Conservation (phyloP, 225 moss, liverwort and hornwort species). For the Straminergon stramineum region DNA sequence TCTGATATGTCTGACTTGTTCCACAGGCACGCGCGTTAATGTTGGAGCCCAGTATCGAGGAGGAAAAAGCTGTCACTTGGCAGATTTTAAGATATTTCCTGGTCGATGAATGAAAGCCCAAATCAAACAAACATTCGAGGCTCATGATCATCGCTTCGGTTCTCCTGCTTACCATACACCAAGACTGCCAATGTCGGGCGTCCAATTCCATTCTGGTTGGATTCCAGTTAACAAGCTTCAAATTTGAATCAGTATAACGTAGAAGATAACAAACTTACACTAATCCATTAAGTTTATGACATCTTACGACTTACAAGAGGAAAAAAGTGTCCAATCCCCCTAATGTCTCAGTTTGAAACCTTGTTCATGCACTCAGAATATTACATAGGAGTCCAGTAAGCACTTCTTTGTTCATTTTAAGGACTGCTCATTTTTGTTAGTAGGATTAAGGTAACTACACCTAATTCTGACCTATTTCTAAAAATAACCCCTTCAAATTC, state of each 20-base stretch:
- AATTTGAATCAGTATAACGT: not conserved
- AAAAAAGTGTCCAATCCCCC: not conserved
- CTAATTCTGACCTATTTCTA: not conserved
- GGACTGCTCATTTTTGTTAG: not conserved
- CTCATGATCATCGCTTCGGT: not conserved
- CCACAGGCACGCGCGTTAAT: not conserved
- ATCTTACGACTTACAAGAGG: not conserved
- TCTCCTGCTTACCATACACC: not conserved
- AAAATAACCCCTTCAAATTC: not conserved
- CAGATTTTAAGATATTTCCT: not conserved
- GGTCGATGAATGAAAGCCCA: not conserved
- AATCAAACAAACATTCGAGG: not conserved
- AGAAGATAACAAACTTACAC: not conserved
- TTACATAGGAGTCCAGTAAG: not conserved
- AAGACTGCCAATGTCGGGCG: not conserved
- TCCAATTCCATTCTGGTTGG: not conserved
- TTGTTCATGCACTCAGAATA: not conserved
- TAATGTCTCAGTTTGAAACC: not conserved
- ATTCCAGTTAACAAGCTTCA: not conserved
- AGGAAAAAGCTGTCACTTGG: not conserved
- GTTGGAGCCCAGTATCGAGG: not conserved
- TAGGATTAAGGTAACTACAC: not conserved
- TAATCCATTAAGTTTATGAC: not conserved
- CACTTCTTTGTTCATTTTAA: not conserved
- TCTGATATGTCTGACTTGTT: not conserved